A percentile compares a stretch with the other conserved stretches of the same genome.
phyloP scores from a whole-genome alignment of 495 filamentous ascomycete species.

The Aspergillus campestris region DNA sequence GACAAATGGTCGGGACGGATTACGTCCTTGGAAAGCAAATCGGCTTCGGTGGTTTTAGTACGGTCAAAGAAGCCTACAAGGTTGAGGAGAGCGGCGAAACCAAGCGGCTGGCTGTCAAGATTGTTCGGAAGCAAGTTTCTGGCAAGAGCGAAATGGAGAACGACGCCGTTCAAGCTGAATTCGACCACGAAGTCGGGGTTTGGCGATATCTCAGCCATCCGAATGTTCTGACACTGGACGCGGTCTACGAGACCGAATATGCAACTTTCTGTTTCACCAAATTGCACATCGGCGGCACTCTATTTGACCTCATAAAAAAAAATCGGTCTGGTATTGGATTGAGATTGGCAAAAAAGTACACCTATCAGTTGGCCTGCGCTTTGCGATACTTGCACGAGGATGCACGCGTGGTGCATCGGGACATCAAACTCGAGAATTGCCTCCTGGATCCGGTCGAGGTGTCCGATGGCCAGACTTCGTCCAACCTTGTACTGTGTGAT shows the following conservation, averaged over 20 bases:
- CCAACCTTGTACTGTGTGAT: slow-evolving; percentile 60
- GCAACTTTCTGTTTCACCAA: slow-evolving; percentile 71
- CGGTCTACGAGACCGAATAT: slow-evolving; percentile 61
- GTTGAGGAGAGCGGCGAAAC: slow-evolving; percentile 48
- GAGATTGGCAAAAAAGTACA: slow-evolving; percentile 51
- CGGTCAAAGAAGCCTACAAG: slow-evolving; percentile 63
- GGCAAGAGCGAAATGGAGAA: slow-evolving; percentile 54
- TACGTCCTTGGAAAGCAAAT: slow-evolving; percentile 68
- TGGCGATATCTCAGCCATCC: slow-evolving; percentile 64
- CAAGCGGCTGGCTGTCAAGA: slow-evolving; percentile 56
- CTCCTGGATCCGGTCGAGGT: slow-evolving; percentile 50
- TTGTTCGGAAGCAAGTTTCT: slow-evolving; percentile 55
- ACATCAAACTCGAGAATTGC: slow-evolving; percentile 74
- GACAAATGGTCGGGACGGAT: slow-evolving; percentile 61
- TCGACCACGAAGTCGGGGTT: slow-evolving; percentile 64
- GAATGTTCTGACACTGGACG: slow-evolving; percentile 56
- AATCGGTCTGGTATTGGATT: slow-evolving; percentile 48
- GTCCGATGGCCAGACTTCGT: slow-evolving; percentile 37
- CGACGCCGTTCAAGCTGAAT: slow-evolving; percentile 61
- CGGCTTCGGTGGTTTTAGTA: slow-evolving; percentile 62
- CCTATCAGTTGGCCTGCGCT: slow-evolving; percentile 60
- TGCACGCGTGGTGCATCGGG: slow-evolving; percentile 60
- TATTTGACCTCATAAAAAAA: slow-evolving; percentile 59
- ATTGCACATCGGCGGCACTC: slow-evolving; percentile 56
- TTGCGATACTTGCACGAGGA: slow-evolving; percentile 69